phyloP scores from a whole-genome alignment of 768 basidiomycete genomes.

The Leccinum variicolor region DNA sequence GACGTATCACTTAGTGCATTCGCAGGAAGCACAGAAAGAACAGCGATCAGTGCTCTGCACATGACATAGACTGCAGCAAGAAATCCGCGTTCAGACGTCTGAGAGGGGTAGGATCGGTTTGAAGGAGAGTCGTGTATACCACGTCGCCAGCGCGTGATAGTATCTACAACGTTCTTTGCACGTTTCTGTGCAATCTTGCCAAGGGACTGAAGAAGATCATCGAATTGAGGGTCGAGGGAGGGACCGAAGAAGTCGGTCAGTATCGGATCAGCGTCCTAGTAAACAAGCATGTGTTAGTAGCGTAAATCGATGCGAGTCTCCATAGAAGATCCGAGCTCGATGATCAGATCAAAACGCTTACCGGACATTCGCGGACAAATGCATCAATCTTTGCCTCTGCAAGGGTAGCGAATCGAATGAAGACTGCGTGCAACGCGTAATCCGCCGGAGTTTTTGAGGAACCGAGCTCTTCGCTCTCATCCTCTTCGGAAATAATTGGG shows the following conservation, averaged over 20 bases:
- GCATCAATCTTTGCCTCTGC: constrained; percentile 78
- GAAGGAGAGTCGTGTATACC: constrained; percentile 64
- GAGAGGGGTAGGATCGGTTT: constrained; percentile 27
- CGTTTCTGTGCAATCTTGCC: constrained; percentile 85
- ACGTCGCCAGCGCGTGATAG: constrained; percentile 83
- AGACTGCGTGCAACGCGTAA: constrained; percentile 84
- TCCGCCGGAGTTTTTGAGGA: constrained; percentile 84
- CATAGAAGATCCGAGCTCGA: neutral
- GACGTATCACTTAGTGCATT: constrained; percentile 75
- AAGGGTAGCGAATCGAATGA: constrained; percentile 78
- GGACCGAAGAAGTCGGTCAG: constrained; percentile 68
- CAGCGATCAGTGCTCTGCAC: constrained; percentile 79
- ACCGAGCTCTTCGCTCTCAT: constrained; percentile 57
- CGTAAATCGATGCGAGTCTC: neutral
- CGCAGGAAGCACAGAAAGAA: constrained; percentile 68
- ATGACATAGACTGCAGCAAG: constrained; percentile 86
- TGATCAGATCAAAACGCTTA: constrained; percentile 34
- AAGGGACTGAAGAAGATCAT: constrained; percentile 79
- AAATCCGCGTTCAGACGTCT: constrained; percentile 61
- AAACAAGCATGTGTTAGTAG: constrained; percentile 3
- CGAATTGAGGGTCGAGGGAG: constrained; percentile 73
- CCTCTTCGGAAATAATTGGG: constrained; percentile 52
- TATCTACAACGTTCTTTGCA: constrained; percentile 79
- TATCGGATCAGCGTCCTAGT: constrained; percentile 66
- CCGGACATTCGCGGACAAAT: constrained; percentile 67